Base-by-base conservation (phyloP, 192 early-diverging fungal genomes). In the Mortierella antarctica region DNA sequence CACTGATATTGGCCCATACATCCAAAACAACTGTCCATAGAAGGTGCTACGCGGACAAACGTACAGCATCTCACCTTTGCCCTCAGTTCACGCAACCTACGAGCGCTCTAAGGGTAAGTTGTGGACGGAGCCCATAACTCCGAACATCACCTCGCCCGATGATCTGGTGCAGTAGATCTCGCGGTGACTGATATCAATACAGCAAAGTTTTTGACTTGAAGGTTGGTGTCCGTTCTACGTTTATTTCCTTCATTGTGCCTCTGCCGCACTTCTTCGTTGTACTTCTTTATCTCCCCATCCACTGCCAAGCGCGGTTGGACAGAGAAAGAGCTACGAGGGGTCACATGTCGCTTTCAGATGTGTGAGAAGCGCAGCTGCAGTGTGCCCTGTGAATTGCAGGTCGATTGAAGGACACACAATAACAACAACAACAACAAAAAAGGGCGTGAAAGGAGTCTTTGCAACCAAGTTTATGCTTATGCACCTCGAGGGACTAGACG, bases 101-200 rank as follows among this genome's bases (percentile, higher is more conserved):
- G 31, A 31, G 31, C 31, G 31, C 31, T 31, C 31, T 31, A 31
- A 49, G 44, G 18, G 14, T 41, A 71, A 59, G 6, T 13, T 50
- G 13, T 2, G n/a, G 7, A 39, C 15, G n/a, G 62, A 57, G 4
- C 57, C 15, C 6, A 13, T 62, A 31, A 73, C 62, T 12, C 61
- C 71, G 21, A 50, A 73, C 46, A 65, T 73, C 40, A 65, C 54
- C 10, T 73, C 71, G 7, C 71, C 71, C 7, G 62, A 73, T 14
- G 46, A 73, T 21, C 65, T 62, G 5, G 39, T 61, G 20, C 7
- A 21, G 2, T 69, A 55, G 31, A 3, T 31, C 31, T 31, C 31
- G 31, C 3, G 31, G 31, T 31, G 31, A 31, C 31, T 31, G 31
- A 31, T 31, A 31, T 31, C 31, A 31, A 31, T 31, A 31, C 31